A percentile compares a stretch with the other conserved stretches of the same genome.
Evolutionary conservation across 1,139 yeast genomes (phyloP).

Genomic region (Lizanozyma gosingica): DNA sequence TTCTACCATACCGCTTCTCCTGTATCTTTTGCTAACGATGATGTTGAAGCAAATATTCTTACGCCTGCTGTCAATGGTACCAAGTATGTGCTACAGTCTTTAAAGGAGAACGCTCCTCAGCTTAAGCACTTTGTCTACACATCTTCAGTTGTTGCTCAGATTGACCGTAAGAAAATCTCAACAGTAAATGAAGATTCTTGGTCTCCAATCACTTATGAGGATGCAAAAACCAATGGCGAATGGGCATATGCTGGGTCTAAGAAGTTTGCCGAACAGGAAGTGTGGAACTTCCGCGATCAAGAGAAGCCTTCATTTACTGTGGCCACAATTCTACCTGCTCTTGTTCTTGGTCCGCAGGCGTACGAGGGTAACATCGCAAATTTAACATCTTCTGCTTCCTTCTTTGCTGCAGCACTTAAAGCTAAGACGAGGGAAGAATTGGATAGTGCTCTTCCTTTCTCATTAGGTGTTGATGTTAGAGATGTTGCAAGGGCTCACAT

Average conservation of each 20-base stretch:
- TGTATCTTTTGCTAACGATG: no score
- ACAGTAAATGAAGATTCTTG: no score
- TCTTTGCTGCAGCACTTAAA: conserved; percentile 12
- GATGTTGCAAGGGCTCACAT: conserved; percentile 32
- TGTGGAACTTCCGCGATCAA: conserved; percentile 10
- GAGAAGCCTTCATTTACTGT: conserved; percentile 7
- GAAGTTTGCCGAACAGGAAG: conserved; percentile 8
- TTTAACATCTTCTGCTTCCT: no score
- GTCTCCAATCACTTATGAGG: no score
- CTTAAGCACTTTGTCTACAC: conserved; percentile 9
- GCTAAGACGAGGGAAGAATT: conserved; percentile 1
- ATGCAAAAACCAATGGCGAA: no score
- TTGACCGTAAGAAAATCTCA: no score
- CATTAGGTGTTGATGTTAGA: conserved; percentile 32
- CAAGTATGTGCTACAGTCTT: conserved; percentile 16
- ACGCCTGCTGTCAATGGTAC: conserved; percentile 19
- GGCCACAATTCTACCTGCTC: conserved; percentile 14
- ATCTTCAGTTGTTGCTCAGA: conserved; percentile 5
- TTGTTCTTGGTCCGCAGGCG: conserved; percentile 18
- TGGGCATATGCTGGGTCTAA: conserved; percentile 7
- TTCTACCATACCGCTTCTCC: conserved; percentile 14
- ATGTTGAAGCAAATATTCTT: no score
- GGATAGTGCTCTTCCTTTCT: no score
- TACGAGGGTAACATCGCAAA: conserved; percentile 12
- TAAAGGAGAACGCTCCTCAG: conserved; percentile 9